Evolutionary conservation across 345 rosid species (phyloP), one percentile per base, ranked within the genome.

Genomic region (Stellera chamaejasme): DNA sequence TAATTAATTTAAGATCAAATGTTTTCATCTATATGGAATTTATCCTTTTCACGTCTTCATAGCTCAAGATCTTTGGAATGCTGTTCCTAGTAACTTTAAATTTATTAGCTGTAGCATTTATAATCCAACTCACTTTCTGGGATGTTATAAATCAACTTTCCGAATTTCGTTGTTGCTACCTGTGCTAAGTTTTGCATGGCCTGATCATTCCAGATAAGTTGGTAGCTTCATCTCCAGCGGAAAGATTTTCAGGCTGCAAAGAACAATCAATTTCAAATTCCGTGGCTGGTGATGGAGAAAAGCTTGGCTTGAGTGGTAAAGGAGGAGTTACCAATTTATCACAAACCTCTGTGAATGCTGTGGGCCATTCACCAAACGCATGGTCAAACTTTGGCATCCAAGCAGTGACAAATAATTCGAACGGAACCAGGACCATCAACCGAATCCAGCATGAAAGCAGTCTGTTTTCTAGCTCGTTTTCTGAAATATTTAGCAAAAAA

Each of bases 401-500:
- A 64, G 67, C 60, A 36, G 55, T 74, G 15, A 55, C 72, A 53
- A 60, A 11, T 72, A 67, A 59, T 64, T 26, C 58, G 15, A 67
- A 63, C 54, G 70, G 62, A 60, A 71, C 71, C 48, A 75, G 50
- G 62, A 54, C 69, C 57, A 52, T 67, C 25, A 74, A 59, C 63
- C 82, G 74, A 50, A 66, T 65, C 45, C 75, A 75, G 72, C 72
- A 78, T 67, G 96, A 86, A 75, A 88, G 85, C 75, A 82, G 97
- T 70, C 81, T 92, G 56, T 92, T 92, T 73, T 92, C 98, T 32
- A 84, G 96, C 77, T 88, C 98, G 11, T 54, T 92, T 62, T 88
- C 97, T 16, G 98, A 92, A 52, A 58, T 84, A 61, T 82, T 84
- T 69, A 84, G 63, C 62, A 66, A 76, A 64, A 86, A 84, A 62